Percentiles rank a stretch among this genome's conserved stretches.
These are phyloP conservation scores for Metschnikowia cubensis DNA, from an alignment of 805 yeast genomes.

Conservation along the genomic window DNA sequence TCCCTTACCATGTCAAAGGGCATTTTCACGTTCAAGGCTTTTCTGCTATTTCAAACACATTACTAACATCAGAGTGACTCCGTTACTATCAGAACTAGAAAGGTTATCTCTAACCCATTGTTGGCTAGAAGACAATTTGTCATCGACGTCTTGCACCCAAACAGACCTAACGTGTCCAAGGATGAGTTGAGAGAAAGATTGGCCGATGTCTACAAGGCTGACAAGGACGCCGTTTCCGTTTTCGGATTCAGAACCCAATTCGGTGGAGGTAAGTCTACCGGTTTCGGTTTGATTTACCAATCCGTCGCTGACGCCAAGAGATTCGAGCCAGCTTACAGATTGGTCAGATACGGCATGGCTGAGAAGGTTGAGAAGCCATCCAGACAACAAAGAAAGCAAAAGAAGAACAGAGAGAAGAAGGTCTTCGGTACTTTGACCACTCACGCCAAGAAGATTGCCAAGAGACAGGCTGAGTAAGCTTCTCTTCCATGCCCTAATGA, in stretches of 20 bases:
- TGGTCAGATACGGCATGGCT: conserved; percentile 98
- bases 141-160: conserved; percentile 99
- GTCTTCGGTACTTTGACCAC: conserved; percentile 96
- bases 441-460: conserved; percentile 89
- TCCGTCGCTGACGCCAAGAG: conserved; percentile 95
- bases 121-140: conserved; percentile 99
- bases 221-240: conserved; percentile 91
- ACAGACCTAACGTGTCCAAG: conserved; percentile 98
- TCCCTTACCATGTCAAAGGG: no score
- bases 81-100: conserved; percentile 99
- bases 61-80: conserved; percentile 81
- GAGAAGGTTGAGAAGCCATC: conserved; percentile 94
- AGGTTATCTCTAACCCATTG: conserved; percentile 98
- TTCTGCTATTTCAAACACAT: background rate
- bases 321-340: conserved; percentile 99
- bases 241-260: conserved; percentile 99
- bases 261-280: conserved; percentile 99
- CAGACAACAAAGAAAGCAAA: conserved; percentile 99
- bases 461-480: conserved; percentile 78
- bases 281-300: conserved; percentile 99
- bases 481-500: conserved; percentile 18
- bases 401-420: conserved; percentile 99
- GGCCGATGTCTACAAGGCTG: conserved; percentile 85
- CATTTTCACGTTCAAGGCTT: background rate
- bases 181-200: conserved; percentile 96